These are phyloP conservation scores for Colletotrichum camelliae DNA, from an alignment of 2,329 filamentous ascomycete species.

Conservation along the genomic window DNA sequence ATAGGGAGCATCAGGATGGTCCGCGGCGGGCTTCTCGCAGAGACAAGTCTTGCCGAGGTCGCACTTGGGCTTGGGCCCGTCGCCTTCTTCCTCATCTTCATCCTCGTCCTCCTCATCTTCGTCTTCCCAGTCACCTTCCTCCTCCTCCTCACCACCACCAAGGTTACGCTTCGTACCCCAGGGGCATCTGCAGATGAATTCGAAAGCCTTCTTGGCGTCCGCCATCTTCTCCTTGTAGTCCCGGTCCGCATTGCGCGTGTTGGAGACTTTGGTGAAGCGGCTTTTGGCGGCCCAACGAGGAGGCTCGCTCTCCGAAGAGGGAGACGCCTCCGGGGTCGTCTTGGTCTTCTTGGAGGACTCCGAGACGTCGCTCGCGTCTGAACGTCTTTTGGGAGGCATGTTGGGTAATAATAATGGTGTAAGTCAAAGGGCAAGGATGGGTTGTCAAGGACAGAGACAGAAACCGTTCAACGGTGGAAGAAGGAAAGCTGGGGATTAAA, in stretches of 20 bases:
- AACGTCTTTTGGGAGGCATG: conserved; percentile 5
- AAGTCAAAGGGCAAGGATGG: neutral
- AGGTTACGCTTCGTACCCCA: conserved; percentile 19
- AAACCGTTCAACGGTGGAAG: no score
- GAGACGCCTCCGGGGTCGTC: neutral
- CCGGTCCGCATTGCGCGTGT: conserved; percentile 36
- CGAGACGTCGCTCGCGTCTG: neutral
- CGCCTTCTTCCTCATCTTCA: neutral
- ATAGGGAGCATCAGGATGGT: conserved; percentile 16
- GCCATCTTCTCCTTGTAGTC: conserved; percentile 30
- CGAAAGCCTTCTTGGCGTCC: conserved; percentile 30
- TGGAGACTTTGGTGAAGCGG: conserved; percentile 38
- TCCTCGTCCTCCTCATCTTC: conserved; percentile 23
- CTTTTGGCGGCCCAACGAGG: conserved; percentile 19
- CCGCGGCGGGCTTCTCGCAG: conserved; percentile 22
- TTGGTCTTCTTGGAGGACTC: conserved; percentile 2
- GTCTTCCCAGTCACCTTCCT: conserved; percentile 18
- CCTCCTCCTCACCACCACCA: conserved; percentile 23
- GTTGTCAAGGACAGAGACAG: neutral
- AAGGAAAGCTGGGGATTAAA: neutral
- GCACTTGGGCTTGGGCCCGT: conserved; percentile 15
- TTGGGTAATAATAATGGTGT: neutral
- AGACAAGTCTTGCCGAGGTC: conserved; percentile 23
- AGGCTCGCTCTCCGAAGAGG: neutral
- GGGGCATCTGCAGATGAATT: conserved; percentile 33